A percentile compares a stretch with the other conserved stretches of the same genome.
phyloP scores from a whole-genome alignment of 2,329 filamentous ascomycete species.

The Corniculantispora saksenae region DNA sequence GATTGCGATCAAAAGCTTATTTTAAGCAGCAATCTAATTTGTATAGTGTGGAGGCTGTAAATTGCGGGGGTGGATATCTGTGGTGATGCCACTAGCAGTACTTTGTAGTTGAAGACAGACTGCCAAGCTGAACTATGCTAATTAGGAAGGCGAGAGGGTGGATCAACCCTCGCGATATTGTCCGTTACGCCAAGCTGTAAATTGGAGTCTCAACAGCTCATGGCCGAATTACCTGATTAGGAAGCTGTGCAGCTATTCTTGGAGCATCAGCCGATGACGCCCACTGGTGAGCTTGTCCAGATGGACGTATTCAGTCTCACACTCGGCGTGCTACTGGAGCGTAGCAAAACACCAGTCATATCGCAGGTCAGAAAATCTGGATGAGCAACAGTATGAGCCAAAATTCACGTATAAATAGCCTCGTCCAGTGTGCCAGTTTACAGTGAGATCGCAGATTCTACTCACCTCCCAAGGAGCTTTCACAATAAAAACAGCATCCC shows the following conservation, averaged over 20 bases:
- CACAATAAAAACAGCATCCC: neutral
- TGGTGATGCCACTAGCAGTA: neutral
- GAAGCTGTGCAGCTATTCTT: neutral
- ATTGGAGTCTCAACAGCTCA: neutral
- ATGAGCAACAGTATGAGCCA: neutral
- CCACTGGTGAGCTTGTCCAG: neutral
- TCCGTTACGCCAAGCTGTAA: neutral
- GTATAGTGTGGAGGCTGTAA: neutral
- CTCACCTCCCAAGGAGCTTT: neutral
- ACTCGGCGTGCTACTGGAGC: neutral
- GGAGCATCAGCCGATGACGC: neutral
- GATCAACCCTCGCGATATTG: neutral
- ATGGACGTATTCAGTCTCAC: neutral
- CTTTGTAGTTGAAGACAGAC: neutral
- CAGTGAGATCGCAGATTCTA: neutral
- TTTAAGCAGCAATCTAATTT: neutral
- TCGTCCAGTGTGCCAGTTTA: neutral
- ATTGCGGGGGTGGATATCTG: conserved; percentile 1
- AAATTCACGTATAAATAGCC: neutral
- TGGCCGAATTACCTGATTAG: neutral
- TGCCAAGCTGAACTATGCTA: neutral
- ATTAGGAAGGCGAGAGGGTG: neutral
- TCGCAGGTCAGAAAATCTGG: neutral
- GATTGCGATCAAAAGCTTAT: neutral
- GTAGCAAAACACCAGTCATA: neutral